Evolutionary conservation across 106 monocot genomes (phyloP).

Genomic region (Dendrobium officinale): DNA sequence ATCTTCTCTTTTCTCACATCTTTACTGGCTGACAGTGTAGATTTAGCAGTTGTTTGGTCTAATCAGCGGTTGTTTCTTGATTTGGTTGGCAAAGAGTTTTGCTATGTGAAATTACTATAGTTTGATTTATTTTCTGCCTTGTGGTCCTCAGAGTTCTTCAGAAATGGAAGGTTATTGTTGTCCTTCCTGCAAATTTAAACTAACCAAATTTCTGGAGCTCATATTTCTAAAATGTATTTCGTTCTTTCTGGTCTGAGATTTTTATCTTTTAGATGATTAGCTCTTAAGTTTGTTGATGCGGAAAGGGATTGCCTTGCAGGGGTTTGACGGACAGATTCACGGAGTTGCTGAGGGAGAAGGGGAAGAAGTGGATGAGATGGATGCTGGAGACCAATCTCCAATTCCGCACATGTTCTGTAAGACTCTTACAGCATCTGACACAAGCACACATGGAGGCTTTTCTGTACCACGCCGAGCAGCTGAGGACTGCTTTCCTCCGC

Average conservation of each 20-base stretch:
- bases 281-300: neutral
- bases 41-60: neutral
- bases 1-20: neutral
- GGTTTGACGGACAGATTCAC: conserved; percentile 24
- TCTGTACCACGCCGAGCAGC: conserved; percentile 97
- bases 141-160: neutral
- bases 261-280: neutral
- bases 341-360: conserved; percentile 31
- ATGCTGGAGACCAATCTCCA: conserved; percentile 13
- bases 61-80: neutral
- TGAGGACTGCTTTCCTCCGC: conserved; percentile 95
- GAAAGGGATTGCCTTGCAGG: conserved; percentile 10
- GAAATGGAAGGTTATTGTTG: neutral
- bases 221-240: neutral
- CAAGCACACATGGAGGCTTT: conserved; percentile 98
- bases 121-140: neutral
- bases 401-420: conserved; percentile 98
- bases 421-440: conserved; percentile 96
- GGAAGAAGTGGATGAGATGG: conserved; percentile 25
- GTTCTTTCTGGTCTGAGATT: neutral
- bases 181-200: neutral
- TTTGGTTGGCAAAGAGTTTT: neutral
- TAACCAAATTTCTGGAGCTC: neutral
- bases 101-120: neutral
- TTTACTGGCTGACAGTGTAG: neutral